Evolutionary conservation across 805 yeast genomes (phyloP), one percentile per base, ranked within the genome.

Genomic region (Clavispora asparagi): DNA sequence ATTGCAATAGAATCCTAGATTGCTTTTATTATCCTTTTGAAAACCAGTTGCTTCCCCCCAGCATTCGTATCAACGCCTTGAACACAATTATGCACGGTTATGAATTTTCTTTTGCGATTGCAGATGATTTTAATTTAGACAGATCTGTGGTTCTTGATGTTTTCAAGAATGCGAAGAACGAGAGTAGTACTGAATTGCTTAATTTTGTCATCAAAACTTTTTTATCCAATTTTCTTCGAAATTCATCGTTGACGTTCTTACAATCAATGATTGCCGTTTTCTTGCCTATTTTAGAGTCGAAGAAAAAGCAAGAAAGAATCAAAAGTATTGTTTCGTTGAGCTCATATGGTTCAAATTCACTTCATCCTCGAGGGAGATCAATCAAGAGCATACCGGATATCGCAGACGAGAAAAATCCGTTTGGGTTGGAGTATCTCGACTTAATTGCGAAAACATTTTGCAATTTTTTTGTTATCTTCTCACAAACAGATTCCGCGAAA

Each of bases 1-100:
- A 78, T 50, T 64, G 79, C 36, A 59, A 61, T 7, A 60, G 63
- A 28, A 53, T 84, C 2, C 59, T 83, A 31, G 63, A 68, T n/a
- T 64, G 68, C 7, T 81, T 78, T 55, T 74, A 67, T 56, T 57
- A 62, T 55, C 16, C 41, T 11, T 40, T 27, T 9, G 39, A 12
- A 10, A 32, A 12, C 26, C 58, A 57, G 28, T 44, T 53, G 0
- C 50, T 42, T 12, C 52, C 59, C 7, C 39, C 55, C 1, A 60
- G 57, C 6, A 63, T 65, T 0, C 62, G 72, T 44, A 48, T 67
- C 0, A 63, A 60, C 12, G 51, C 65, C 27, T 55, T 78, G 12
- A 56, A 52, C 36, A 60, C 70, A 2, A 58, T 77, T 44, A 65
- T 64, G 17, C 60, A 68, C 1, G 65, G 73, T 0, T 71, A 69